phyloP scores from a whole-genome alignment of 2,329 filamentous ascomycete genomes.

The Fusarium humuli region DNA sequence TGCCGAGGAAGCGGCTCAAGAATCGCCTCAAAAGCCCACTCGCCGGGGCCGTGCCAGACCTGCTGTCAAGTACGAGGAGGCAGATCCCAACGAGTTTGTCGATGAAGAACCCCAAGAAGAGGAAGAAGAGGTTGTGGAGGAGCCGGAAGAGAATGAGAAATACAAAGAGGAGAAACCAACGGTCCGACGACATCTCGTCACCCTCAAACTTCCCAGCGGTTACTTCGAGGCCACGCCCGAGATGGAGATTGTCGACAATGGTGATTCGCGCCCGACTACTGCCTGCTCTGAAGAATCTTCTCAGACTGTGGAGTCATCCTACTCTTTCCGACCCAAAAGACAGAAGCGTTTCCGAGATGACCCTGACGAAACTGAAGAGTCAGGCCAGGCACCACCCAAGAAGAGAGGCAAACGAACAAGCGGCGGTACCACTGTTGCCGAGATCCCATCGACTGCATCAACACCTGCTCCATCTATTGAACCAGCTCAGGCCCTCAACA shows the following conservation, averaged over 20 bases:
- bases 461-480: slow-evolving; percentile 38
- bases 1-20: slow-evolving; percentile 33
- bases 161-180: slow-evolving; percentile 47
- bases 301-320: slow-evolving; percentile 62
- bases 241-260: slow-evolving; percentile 55
- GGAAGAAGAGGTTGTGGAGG: slow-evolving; percentile 14
- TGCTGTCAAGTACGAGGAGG: slow-evolving; percentile 47
- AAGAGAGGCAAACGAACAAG: slow-evolving; percentile 52
- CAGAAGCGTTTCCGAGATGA: slow-evolving; percentile 66
- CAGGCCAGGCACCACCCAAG: slow-evolving; percentile 53
- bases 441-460: slow-evolving; percentile 32
- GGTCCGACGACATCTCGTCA: slow-evolving; percentile 50
- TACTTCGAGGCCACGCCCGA: slow-evolving; percentile 55
- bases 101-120: slow-evolving; percentile 46
- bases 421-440: slow-evolving; percentile 20
- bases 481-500: slow-evolving; percentile 31
- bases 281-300: slow-evolving; percentile 64
- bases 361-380: slow-evolving; percentile 56
- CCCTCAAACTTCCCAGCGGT: slow-evolving; percentile 56
- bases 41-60: slow-evolving; percentile 46
- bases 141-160: slow-evolving; percentile 36
- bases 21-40: slow-evolving; percentile 39
- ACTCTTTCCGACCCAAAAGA: slow-evolving; percentile 66
- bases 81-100: slow-evolving; percentile 46
- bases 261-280: slow-evolving; percentile 64